Percentiles rank a stretch among this genome's conserved stretches.
These are phyloP conservation scores for Didymella pomorum DNA, from an alignment of 2,329 filamentous ascomycete species.

Conservation along the genomic window DNA sequence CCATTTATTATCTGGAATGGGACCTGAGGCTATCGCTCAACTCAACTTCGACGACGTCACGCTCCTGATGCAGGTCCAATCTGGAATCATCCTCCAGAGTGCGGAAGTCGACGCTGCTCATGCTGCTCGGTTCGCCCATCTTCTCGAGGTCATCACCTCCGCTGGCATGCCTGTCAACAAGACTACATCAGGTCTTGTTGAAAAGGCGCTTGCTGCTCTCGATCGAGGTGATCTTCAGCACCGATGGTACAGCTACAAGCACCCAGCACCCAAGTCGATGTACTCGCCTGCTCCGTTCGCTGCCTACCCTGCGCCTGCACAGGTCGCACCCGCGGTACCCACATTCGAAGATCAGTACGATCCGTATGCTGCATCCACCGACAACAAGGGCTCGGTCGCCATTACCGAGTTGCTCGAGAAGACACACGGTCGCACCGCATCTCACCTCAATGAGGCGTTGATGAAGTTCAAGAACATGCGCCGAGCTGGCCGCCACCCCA, in stretches of 20 bases:
- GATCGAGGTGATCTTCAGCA: constrained; percentile 57
- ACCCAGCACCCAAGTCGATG: constrained; percentile 53
- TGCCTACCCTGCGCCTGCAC: constrained; percentile 57
- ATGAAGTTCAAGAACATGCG: constrained; percentile 91
- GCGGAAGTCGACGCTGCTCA: constrained; percentile 64
- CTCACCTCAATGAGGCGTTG: constrained; percentile 80
- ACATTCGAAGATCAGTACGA: constrained; percentile 85
- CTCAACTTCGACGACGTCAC: constrained; percentile 63
- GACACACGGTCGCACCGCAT: constrained; percentile 73
- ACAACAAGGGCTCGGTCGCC: constrained; percentile 89
- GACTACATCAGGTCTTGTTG: constrained; percentile 64
- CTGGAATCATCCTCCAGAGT: constrained; percentile 58
- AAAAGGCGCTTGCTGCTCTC: constrained; percentile 65
- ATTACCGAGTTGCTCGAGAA: constrained; percentile 92
- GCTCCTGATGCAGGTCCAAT: constrained; percentile 68
- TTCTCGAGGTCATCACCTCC: constrained; percentile 66
- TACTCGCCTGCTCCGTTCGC: constrained; percentile 61
- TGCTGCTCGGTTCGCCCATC: constrained; percentile 67
- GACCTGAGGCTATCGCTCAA: constrained; percentile 66
- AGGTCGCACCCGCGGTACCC: constrained; percentile 62
- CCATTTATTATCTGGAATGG: constrained; percentile 67
- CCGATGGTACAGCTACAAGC: constrained; percentile 67
- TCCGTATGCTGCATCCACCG: constrained; percentile 87
- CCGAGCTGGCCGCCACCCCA: constrained; percentile 85
- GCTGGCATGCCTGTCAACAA: constrained; percentile 63